These are phyloP conservation scores for Lobulomyces angularis DNA, from an alignment of 192 early-diverging fungal species.

Conservation along the genomic window DNA sequence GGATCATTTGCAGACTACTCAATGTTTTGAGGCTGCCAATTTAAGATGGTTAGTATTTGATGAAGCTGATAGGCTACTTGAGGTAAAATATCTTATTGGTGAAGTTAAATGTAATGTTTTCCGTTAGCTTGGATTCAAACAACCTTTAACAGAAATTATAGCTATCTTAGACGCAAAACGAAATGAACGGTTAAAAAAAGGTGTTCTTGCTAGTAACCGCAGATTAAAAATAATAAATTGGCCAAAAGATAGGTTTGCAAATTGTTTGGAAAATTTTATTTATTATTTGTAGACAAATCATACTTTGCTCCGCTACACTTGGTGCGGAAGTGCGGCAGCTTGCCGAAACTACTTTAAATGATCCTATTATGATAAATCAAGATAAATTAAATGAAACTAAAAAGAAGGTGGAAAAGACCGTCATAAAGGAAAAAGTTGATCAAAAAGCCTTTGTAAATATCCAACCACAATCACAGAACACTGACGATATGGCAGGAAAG, in stretches of 20 bases:
- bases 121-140: constrained; percentile 75
- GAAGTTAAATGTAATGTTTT: too few relatives aligned
- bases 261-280: too few relatives aligned
- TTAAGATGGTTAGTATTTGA: constrained; percentile 93
- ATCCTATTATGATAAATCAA: constrained; percentile 71
- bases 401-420: constrained; percentile 22
- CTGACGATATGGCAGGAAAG: too few relatives aligned
- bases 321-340: constrained; percentile 70
- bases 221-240: too few relatives aligned
- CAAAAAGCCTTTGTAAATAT: too few relatives aligned
- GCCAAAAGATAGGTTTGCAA: constrained; percentile 29
- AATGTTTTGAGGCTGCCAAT: constrained; percentile 70
- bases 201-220: too few relatives aligned
- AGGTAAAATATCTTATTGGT: too few relatives aligned
- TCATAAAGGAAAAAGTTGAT: constrained; percentile 9
- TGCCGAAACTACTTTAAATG: constrained; percentile 60
- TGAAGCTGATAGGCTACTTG: constrained; percentile 92
- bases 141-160: constrained; percentile 30
- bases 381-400: constrained; percentile 21
- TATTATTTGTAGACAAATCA: too few relatives aligned
- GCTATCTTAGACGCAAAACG: constrained; percentile 19
- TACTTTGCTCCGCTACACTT: constrained; percentile 83
- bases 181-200: constrained; percentile 2
- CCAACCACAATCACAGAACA: too few relatives aligned
- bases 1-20: constrained; percentile 72